Conservation (phyloP, 495 filamentous ascomycete species). For the Extremus antarcticus region DNA sequence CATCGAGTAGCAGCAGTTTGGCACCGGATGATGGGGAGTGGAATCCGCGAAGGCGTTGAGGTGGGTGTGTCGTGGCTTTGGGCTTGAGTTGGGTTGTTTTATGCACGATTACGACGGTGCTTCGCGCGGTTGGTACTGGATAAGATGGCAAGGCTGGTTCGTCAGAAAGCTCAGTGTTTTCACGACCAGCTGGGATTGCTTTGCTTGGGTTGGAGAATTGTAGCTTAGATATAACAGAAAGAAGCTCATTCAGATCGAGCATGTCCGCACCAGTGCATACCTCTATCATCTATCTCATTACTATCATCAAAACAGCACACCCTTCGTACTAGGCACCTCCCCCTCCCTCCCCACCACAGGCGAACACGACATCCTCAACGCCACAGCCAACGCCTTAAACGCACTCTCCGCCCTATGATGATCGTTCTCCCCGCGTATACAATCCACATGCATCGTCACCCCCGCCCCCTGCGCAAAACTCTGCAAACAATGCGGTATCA, state of each 20-base stretch:
- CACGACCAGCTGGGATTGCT: background rate
- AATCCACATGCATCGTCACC: slow-evolving; percentile 90
- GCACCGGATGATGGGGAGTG: background rate
- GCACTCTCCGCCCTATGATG: slow-evolving; percentile 94
- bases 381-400: slow-evolving; percentile 91
- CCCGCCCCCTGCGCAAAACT: slow-evolving; percentile 85
- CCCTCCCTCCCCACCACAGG: slow-evolving; percentile 67
- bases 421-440: slow-evolving; percentile 79
- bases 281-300: background rate
- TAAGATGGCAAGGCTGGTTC: background rate
- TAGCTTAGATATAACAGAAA: background rate
- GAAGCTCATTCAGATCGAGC: background rate
- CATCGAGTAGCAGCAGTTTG: too few relatives aligned
- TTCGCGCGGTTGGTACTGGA: background rate
- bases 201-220: background rate
- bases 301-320: slow-evolving; percentile 45
- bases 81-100: background rate
- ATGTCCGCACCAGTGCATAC: background rate
- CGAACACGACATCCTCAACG: slow-evolving; percentile 62
- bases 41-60: background rate
- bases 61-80: background rate
- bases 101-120: background rate
- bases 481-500: slow-evolving; percentile 91
- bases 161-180: too few relatives aligned
- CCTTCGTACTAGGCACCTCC: slow-evolving; percentile 92